Evolutionary conservation across 768 basidiomycete species (phyloP).

Genomic region (Imleria badia): DNA sequence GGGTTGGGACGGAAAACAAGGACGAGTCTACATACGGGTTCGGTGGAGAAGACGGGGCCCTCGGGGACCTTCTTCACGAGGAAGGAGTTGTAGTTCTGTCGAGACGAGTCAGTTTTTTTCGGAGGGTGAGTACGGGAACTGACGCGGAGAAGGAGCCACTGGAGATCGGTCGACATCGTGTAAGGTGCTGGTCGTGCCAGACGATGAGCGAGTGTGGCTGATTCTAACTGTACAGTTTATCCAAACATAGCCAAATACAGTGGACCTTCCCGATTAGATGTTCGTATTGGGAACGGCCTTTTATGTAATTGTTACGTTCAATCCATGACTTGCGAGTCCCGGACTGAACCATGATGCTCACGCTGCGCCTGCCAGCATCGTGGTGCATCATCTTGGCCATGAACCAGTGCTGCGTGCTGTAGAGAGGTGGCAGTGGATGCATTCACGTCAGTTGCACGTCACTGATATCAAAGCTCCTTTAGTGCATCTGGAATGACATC

Average conservation of each 20-base stretch:
- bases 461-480: too few species aligned
- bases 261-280: neutral
- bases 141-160: conserved; percentile 91
- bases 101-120: neutral
- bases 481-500: too few species aligned
- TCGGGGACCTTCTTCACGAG: conserved; percentile 73
- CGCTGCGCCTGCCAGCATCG: too few species aligned
- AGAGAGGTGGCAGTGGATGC: too few species aligned
- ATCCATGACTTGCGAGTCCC: too few species aligned
- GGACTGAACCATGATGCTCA: too few species aligned
- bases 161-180: conserved; percentile 86
- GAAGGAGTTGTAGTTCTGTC: conserved; percentile 81
- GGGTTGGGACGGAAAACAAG: neutral
- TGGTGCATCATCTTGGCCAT: too few species aligned
- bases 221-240: conserved; percentile 31
- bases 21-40: conserved; percentile 58
- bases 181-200: conserved; percentile 14
- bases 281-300: too few species aligned
- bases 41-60: conserved; percentile 80
- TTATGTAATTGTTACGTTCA: too few species aligned
- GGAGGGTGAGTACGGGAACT: conserved; percentile 30
- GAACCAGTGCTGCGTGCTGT: too few species aligned
- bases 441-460: too few species aligned
- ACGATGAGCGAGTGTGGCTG: conserved; percentile 31
- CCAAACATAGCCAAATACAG: conserved; percentile 28